Evolutionary conservation across 805 yeast species (phyloP).

Genomic region (Torulaspora delbrueckii): DNA sequence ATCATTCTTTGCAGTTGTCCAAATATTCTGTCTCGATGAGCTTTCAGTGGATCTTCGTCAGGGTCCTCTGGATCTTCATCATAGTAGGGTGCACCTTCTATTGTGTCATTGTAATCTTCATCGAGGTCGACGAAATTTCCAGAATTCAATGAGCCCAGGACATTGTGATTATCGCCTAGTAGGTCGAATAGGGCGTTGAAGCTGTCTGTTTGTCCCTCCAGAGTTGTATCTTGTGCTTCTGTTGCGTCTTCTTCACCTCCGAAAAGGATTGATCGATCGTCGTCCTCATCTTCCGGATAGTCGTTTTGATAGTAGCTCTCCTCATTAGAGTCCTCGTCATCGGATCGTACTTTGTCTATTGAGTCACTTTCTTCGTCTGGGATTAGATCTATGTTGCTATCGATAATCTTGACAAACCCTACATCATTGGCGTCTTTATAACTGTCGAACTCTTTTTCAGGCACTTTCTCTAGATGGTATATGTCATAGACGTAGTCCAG

Average conservation of each 20-base stretch:
- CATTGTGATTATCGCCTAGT: slow-evolving; percentile 21
- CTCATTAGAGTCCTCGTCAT: slow-evolving; percentile 83
- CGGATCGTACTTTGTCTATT: slow-evolving; percentile 45
- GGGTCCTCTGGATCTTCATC: slow-evolving; percentile 45
- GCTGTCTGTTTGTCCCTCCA: slow-evolving; percentile 15
- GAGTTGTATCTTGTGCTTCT: slow-evolving; percentile 32
- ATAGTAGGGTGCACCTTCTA: slow-evolving; percentile 60
- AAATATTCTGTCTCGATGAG: slow-evolving; percentile 59
- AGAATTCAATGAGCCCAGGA: slow-evolving; percentile 23
- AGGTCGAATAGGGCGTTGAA: slow-evolving; percentile 18
- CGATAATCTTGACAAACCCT: slow-evolving; percentile 42
- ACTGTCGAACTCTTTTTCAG: slow-evolving; percentile 44
- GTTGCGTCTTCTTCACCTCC: slow-evolving; percentile 38
- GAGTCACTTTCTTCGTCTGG: slow-evolving; percentile 38
- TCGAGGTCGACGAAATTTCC: slow-evolving; percentile 36
- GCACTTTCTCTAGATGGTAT: slow-evolving; percentile 62
- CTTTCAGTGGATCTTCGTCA: slow-evolving; percentile 54
- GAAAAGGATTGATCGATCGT: slow-evolving; percentile 39
- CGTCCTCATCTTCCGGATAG: slow-evolving; percentile 92
- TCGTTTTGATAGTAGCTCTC: slow-evolving; percentile 90
- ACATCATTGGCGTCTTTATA: slow-evolving; percentile 29
- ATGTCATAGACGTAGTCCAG: slow-evolving; percentile 91
- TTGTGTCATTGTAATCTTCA: slow-evolving; percentile 32
- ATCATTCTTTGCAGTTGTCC: slow-evolving; percentile 54
- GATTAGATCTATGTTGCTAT: slow-evolving; percentile 35